Conservation (phyloP, 768 basidiomycete species). For the Boletellus emodensis region DNA sequence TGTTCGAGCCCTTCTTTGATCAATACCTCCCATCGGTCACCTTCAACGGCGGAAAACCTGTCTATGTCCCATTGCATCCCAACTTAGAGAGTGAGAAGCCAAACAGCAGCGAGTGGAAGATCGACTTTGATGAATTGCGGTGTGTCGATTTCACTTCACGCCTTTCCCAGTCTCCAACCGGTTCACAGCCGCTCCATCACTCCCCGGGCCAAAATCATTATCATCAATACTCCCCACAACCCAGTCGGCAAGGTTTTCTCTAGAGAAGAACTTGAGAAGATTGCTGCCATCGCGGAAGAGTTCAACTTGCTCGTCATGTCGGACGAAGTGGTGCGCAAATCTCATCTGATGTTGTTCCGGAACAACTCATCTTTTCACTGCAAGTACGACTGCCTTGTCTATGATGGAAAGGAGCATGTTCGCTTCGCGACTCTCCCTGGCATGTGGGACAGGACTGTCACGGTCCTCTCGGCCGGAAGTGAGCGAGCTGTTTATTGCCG, state of each 20-base stretch:
- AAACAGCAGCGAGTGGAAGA: conserved; percentile 77
- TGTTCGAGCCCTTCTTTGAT: conserved; percentile 98
- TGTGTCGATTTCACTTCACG: conserved; percentile 24
- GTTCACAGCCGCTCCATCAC: conserved; percentile 71
- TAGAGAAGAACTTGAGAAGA: conserved; percentile 72
- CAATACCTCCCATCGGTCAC: conserved; percentile 91
- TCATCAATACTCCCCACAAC: conserved; percentile 96
- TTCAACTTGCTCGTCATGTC: conserved; percentile 90
- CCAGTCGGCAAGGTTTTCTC: conserved; percentile 98
- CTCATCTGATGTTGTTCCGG: not conserved
- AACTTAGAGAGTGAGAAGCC: conserved; percentile 50
- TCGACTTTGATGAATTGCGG: conserved; percentile 88
- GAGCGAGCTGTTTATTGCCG: conserved; percentile 27
- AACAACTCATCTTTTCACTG: not conserved
- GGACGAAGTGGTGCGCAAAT: conserved; percentile 83
- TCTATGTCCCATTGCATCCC: conserved; percentile 94
- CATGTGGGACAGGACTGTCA: conserved; percentile 98
- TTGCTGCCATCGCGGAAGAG: conserved; percentile 86
- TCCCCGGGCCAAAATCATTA: conserved; percentile 88
- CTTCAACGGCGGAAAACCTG: conserved; percentile 90
- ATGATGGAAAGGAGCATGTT: conserved; percentile 82
- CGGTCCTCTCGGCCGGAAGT: conserved; percentile 95
- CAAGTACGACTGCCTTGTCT: conserved; percentile 92
- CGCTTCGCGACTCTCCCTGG: conserved; percentile 93
- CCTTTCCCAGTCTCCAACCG: conserved; percentile 2